Conservation (phyloP, 2,329 filamentous ascomycete species). For the Aspergillus tanneri region DNA sequence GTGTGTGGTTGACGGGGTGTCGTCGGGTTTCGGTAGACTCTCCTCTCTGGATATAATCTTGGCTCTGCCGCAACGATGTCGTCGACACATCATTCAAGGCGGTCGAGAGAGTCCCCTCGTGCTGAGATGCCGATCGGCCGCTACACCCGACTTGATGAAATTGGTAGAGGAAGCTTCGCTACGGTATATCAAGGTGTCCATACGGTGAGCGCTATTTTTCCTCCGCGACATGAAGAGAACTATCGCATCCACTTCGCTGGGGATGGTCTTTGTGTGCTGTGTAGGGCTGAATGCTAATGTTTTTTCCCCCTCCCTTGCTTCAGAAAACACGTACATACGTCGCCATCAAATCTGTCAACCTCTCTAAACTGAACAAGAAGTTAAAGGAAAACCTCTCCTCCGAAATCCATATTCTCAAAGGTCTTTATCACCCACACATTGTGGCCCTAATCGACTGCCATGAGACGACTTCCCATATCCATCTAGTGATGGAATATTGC, state of each 20-base stretch:
- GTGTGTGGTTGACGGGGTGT: constrained; percentile 34
- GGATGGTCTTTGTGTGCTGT: background rate
- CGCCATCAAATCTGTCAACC: constrained; percentile 94
- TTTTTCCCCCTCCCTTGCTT: constrained; percentile 3
- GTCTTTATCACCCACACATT: constrained; percentile 91
- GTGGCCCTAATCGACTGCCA: constrained; percentile 93
- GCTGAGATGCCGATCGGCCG: constrained; percentile 60
- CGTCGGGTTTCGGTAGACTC: constrained; percentile 16
- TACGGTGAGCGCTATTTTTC: constrained; percentile 60
- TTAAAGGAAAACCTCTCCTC: constrained; percentile 92
- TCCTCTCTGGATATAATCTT: constrained; percentile 19
- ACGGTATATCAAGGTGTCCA: constrained; percentile 87
- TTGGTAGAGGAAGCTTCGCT: constrained; percentile 96
- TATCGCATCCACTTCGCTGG: too few species aligned
- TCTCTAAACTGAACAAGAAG: constrained; percentile 88
- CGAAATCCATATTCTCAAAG: constrained; percentile 94
- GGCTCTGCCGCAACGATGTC: constrained; percentile 42
- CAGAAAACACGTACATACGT: constrained; percentile 79
- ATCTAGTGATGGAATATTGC: constrained; percentile 98
- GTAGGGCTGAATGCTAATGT: constrained; percentile 14
- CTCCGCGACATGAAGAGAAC: background rate
- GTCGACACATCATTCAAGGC: constrained; percentile 43
- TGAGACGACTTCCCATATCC: constrained; percentile 83
- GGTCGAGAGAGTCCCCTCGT: constrained; percentile 37
- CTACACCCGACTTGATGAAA: constrained; percentile 81